Base-by-base conservation (phyloP, 1,284 basidiomycete genomes). In the Fistulina hepatica region DNA sequence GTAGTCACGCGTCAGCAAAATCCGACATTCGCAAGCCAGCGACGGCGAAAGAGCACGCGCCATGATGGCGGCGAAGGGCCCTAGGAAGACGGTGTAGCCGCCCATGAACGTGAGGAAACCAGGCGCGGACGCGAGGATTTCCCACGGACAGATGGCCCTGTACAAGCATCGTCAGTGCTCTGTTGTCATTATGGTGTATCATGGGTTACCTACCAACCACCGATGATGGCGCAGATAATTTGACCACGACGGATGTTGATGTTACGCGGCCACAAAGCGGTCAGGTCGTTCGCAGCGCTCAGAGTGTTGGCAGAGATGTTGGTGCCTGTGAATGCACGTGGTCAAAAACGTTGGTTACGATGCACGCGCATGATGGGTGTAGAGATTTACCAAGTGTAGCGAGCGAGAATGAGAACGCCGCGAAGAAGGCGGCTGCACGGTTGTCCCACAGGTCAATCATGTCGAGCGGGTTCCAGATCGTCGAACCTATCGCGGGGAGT, bases 191-290 rank as follows among this genome's bases (percentile, higher is more conserved):
- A n/a, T n/a, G n/a, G n/a, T n/a, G n/a, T n/a, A n/a, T n/a, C n/a
- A n/a, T n/a, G n/a, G n/a, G n/a, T n/a, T n/a, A n/a, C n/a, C n/a
- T n/a, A n/a, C 75, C 75, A 81, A 3, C 75, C 80, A 8, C 81
- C 83, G 7, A 86, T 53, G 37, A 85, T 52, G 1, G 80, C 76
- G 44, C 80, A 83, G 34, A 88, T 66, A 39, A 81, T 55, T 57
- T 85, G 81, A 0, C 82, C 83, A 7, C 83, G 66, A 15, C 70
- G 63, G 48, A 88, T 84, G 53, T 86, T 81, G 60, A 88, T 75
- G 49, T 75, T 85, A 41, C 64, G 61, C 16, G 78, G 78, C 42
- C 67, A 69, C 12, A 81, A 57, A 3, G 73, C 79, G 12, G 73
- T 77, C 64, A 85, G 73, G 55, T 88, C 66, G 55, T 85, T 89